These are phyloP conservation scores for Aspergillus affinis DNA, from an alignment of 495 filamentous ascomycete species.

Conservation along the genomic window DNA sequence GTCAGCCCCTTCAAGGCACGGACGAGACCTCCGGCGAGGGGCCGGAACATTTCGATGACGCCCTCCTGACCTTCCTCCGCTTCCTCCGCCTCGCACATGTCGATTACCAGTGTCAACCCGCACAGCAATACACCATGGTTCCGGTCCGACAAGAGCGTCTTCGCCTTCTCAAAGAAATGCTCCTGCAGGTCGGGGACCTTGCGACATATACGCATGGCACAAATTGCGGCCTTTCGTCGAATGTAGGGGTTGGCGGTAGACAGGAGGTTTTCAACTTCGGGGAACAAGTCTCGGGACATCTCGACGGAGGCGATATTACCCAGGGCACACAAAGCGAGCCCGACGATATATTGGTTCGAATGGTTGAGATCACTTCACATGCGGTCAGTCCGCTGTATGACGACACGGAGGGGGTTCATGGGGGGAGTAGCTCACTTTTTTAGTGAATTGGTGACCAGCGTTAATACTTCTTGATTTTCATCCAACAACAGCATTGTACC, in stretches of 20 bases:
- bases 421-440: conserved; percentile 66
- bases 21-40: conserved; percentile 75
- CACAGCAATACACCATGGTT: conserved; percentile 96
- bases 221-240: conserved; percentile 94
- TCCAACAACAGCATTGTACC: conserved; percentile 95
- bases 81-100: conserved; percentile 92
- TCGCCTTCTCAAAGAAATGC: conserved; percentile 92
- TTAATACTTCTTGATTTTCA: conserved; percentile 98
- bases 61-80: conserved; percentile 81
- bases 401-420: background rate
- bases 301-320: conserved; percentile 97
- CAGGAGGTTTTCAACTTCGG: conserved; percentile 86
- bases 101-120: conserved; percentile 86
- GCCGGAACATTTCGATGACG: conserved; percentile 85
- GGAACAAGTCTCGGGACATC: conserved; percentile 97
- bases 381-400: conserved; percentile 8
- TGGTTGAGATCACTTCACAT: conserved; percentile 81
- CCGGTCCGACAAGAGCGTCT: conserved; percentile 80
- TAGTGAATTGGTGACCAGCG: conserved; percentile 93
- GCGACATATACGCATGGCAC: conserved; percentile 98
- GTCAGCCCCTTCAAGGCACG: conserved; percentile 87
- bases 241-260: conserved; percentile 96
- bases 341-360: conserved; percentile 98
- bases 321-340: conserved; percentile 89
- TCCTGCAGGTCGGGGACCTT: conserved; percentile 98